Evolutionary conservation across 2,329 filamentous ascomycete genomes (phyloP).

Genomic region (Fusarium falciforme): DNA sequence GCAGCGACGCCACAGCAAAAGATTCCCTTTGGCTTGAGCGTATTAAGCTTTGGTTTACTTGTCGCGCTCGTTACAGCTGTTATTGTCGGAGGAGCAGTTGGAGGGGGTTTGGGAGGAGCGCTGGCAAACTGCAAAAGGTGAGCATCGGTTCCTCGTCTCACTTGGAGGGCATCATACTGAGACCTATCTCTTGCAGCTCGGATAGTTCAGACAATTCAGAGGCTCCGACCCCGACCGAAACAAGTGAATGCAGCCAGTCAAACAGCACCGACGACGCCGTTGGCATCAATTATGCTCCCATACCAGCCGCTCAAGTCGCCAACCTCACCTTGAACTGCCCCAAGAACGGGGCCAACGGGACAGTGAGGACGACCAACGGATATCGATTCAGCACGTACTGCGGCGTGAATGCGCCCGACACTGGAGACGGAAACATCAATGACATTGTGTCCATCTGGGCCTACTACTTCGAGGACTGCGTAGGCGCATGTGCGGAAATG

Average conservation of each 20-base stretch:
- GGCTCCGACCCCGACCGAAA: background rate
- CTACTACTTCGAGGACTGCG: background rate
- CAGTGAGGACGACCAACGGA: background rate
- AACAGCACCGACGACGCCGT: background rate
- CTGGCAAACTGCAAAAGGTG: background rate
- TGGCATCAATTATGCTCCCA: background rate
- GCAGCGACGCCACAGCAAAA: background rate
- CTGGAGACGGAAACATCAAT: background rate
- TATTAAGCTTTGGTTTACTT: background rate
- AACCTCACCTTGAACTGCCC: background rate
- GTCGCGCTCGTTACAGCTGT: background rate
- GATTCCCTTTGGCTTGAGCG: background rate
- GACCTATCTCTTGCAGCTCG: background rate
- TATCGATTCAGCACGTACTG: background rate
- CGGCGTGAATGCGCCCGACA: background rate
- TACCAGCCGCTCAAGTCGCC: background rate
- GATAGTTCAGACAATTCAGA: background rate
- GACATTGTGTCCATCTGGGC: constrained; percentile 4
- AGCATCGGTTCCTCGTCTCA: background rate
- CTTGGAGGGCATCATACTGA: background rate
- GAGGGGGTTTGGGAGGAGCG: background rate
- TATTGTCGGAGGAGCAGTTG: background rate
- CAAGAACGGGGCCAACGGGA: background rate
- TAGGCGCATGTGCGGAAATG: background rate
- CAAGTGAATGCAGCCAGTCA: background rate